Evolutionary conservation across 805 yeast genomes (phyloP).

Genomic region (Kodamaea kaohsiungensis): DNA sequence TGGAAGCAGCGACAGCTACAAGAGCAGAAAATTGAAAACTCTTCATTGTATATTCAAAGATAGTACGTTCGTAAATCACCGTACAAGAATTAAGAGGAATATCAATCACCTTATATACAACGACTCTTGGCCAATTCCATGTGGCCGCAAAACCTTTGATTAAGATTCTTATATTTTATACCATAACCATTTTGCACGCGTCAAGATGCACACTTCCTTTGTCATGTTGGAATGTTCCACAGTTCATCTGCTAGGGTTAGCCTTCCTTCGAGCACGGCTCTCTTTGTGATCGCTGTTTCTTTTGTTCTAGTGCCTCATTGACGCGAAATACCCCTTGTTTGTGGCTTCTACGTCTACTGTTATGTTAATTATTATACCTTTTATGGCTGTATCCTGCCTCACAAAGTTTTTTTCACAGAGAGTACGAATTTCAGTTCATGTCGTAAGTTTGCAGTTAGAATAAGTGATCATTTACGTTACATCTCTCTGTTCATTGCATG

Average conservation of each 20-base stretch:
- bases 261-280: not conserved
- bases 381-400: not conserved
- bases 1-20: constrained; percentile 2
- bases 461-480: not conserved
- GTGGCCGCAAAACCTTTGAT: not conserved
- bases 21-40: not conserved
- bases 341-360: not conserved
- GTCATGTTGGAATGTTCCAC: not conserved
- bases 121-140: not conserved
- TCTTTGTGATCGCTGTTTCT: not conserved
- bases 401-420: not conserved
- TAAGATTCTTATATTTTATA: not conserved
- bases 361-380: not conserved
- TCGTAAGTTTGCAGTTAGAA: not conserved
- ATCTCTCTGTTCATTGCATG: too few species aligned
- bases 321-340: not conserved
- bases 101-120: not conserved
- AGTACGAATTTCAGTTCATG: not conserved
- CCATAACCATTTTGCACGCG: not conserved
- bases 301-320: not conserved
- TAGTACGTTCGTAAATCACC: not conserved
- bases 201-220: not conserved
- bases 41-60: constrained; percentile 1
- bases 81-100: not conserved
- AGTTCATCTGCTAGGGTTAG: not conserved